These are phyloP conservation scores for Letharia columbiana DNA, from an alignment of 495 filamentous ascomycete species.

Conservation along the genomic window DNA sequence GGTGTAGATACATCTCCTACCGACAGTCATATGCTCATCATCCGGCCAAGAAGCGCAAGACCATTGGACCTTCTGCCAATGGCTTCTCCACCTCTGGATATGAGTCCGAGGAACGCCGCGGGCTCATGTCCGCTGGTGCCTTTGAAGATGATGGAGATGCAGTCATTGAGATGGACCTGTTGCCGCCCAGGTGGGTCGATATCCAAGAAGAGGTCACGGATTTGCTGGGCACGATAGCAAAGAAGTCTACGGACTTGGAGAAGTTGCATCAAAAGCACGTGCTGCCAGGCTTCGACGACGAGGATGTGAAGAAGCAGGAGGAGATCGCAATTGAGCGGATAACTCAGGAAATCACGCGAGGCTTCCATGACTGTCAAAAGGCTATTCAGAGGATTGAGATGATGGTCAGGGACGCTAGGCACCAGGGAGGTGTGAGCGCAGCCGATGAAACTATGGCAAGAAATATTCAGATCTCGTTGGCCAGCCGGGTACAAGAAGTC, in stretches of 20 bases:
- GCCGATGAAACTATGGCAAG: constrained; percentile 91
- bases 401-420: constrained; percentile 69
- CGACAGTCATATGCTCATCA: constrained; percentile 96
- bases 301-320: constrained; percentile 71
- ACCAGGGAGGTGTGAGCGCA: constrained; percentile 56
- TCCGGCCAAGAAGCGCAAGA: constrained; percentile 73
- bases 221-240: constrained; percentile 67
- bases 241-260: constrained; percentile 75
- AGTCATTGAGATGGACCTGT: constrained; percentile 95
- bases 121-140: constrained; percentile 69
- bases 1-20: constrained; percentile 86
- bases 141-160: constrained; percentile 86
- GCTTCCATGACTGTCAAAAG: constrained; percentile 82
- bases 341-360: constrained; percentile 79
- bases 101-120: constrained; percentile 69
- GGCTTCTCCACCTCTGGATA: constrained; percentile 58
- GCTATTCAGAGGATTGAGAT: constrained; percentile 77
- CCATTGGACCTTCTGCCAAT: constrained; percentile 55
- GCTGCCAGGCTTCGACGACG: constrained; percentile 92
- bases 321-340: constrained; percentile 83
- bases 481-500: constrained; percentile 81
- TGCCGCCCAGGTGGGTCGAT: constrained; percentile 94
- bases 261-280: constrained; percentile 95
- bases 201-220: constrained; percentile 89
- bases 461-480: constrained; percentile 89